These are phyloP conservation scores for Begonia fuchsioides DNA, from an alignment of 306 rosid genomes.

Conservation along the genomic window DNA sequence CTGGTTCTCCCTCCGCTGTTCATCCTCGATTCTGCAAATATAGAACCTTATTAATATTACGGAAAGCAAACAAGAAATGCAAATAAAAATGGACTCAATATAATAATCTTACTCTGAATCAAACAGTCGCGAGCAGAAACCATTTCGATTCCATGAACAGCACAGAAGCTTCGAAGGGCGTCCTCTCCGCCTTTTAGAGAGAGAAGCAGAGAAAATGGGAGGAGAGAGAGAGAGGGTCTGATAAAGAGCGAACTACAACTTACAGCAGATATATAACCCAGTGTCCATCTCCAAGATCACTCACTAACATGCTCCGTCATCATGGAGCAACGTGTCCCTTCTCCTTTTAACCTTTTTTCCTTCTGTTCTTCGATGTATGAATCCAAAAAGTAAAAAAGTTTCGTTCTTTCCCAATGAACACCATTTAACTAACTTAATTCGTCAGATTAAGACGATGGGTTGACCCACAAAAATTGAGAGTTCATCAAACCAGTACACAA, in stretches of 20 bases:
- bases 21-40: slow-evolving; percentile 38
- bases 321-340: slow-evolving; percentile 31
- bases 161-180: slow-evolving; percentile 1
- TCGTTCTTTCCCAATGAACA: no score
- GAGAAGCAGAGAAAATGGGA: slow-evolving; percentile 6
- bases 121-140: background rate
- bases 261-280: slow-evolving; percentile 2
- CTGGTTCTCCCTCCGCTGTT: slow-evolving; percentile 28
- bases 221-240: no score
- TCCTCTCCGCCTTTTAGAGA: background rate
- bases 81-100: background rate
- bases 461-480: no score
- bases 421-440: no score
- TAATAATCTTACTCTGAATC: background rate
- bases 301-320: slow-evolving; percentile 20
- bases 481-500: no score
- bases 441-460: no score
- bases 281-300: slow-evolving; percentile 14
- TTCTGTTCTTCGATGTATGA: no score
- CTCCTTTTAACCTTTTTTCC: background rate
- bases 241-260: background rate
- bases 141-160: background rate
- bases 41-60: no score
- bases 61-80: slow-evolving; percentile 10
- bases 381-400: no score